Evolutionary conservation across 257 asterid genomes (phyloP), one percentile per base, ranked within the genome.

Genomic region (Lantana camara): DNA sequence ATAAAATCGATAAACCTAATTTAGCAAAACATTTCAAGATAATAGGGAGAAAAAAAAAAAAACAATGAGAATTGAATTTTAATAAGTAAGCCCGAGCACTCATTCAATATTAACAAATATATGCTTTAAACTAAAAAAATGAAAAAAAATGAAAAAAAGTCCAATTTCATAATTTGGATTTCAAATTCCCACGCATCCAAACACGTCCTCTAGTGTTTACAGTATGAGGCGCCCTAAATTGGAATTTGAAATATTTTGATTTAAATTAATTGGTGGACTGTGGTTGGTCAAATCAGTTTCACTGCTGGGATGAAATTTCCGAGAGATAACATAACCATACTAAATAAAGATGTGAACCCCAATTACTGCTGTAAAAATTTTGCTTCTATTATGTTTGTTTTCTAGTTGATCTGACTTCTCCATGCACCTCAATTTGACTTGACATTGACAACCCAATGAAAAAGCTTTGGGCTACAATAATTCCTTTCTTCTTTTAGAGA

Each of bases 201-300:
- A 73, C 74, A 66, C 32, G 55, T n/a, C 38, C 37, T 24, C 1
- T 12, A 12, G 13, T 2, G 14, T 53, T 50, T 22, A 53, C 41
- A 14, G 38, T 1, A 22, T 34, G 60, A 60, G 29, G 75, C 77
- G 77, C 67, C 71, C 29, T 68, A 49, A 63, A 68, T 66, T 42
- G 29, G 49, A 59, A 37, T 72, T 72, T 46, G 64, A 64, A n/a
- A 70, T 56, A 19, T 32, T 62, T 47, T 9, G 23, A 13, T 66
- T 56, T 54, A 50, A 17, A 63, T 50, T 29, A 55, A 49, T 67
- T 56, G 70, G 57, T 54, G 19, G 60, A 40, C 4, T n/a, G 30
- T 46, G 64, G 51, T 20, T 41, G 21, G 55, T 49, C 30, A 49
- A n/a, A 49, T 5, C 17, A 27, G 16, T 6, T 52, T 52, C 38